Conservation (phyloP, 2,329 filamentous ascomycete species). For the Aspergillus caelatus region DNA sequence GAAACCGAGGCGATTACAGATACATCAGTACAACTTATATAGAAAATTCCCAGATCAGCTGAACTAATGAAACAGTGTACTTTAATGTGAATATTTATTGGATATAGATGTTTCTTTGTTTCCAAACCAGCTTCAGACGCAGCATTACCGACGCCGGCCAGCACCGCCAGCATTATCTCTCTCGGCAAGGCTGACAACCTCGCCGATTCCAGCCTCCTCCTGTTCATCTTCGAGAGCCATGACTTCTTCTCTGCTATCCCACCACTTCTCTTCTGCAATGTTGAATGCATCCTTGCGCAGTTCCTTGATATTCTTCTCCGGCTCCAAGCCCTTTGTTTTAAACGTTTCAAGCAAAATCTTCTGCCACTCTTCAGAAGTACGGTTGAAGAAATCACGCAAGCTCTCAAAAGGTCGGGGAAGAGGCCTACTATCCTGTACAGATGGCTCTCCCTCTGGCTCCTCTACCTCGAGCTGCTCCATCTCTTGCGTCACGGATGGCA, state of each 20-base stretch:
- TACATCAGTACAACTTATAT: background rate
- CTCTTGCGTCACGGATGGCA: constrained; percentile 38
- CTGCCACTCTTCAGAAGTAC: constrained; percentile 90
- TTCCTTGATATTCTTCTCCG: constrained; percentile 76
- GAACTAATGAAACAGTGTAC: background rate
- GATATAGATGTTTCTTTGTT: background rate
- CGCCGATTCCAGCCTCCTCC: constrained; percentile 90
- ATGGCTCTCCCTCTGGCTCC: constrained; percentile 40
- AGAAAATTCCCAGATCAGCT: background rate
- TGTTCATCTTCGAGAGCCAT: constrained; percentile 91
- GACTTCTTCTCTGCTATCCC: constrained; percentile 95
- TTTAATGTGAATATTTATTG: background rate
- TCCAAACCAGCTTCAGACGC: background rate
- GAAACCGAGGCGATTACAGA: background rate
- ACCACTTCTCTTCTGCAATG: constrained; percentile 95
- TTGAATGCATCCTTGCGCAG: constrained; percentile 89
- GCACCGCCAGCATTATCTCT: constrained; percentile 55
- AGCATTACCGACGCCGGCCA: constrained; percentile 46
- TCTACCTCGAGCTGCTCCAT: constrained; percentile 43
- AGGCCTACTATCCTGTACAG: constrained; percentile 74
- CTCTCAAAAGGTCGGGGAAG: constrained; percentile 83
- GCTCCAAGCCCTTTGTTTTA: constrained; percentile 63
- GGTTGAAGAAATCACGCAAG: constrained; percentile 86
- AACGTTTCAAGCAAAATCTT: constrained; percentile 77
- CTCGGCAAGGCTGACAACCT: constrained; percentile 86